A percentile compares a stretch with the other conserved stretches of the same genome.
Evolutionary conservation across 2,329 filamentous ascomycete species (phyloP).

Genomic region (Neospermospora avenae): DNA sequence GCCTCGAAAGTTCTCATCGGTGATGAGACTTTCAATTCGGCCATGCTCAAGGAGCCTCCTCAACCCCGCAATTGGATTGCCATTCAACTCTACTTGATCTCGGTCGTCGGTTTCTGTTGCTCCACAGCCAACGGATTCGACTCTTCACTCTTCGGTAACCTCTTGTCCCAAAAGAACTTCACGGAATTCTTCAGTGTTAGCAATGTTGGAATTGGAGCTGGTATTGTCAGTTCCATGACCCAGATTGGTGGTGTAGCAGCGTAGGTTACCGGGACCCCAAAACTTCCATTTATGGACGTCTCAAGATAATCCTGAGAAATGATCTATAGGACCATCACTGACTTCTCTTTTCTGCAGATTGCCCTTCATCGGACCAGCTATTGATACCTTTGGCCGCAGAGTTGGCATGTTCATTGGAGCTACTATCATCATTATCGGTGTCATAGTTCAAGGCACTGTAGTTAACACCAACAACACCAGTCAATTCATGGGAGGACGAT

Average conservation of each 20-base stretch:
- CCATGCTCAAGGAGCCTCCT: slow-evolving; percentile 49
- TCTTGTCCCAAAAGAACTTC: slow-evolving; percentile 42
- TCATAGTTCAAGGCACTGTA: slow-evolving; percentile 41
- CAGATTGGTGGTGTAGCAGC: slow-evolving; percentile 48
- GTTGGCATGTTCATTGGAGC: slow-evolving; percentile 45
- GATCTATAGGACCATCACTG: too few species aligned
- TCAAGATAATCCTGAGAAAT: too few species aligned
- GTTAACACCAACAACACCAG: slow-evolving; percentile 32
- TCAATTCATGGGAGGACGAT: slow-evolving; percentile 52
- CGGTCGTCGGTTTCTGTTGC: slow-evolving; percentile 45
- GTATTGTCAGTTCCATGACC: slow-evolving; percentile 49
- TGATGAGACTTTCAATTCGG: slow-evolving; percentile 33
- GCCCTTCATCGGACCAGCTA: slow-evolving; percentile 44
- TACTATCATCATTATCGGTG: slow-evolving; percentile 42
- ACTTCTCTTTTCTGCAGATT: too few species aligned
- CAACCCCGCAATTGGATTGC: slow-evolving; percentile 38
- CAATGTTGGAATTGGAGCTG: slow-evolving; percentile 45
- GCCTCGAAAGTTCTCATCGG: slow-evolving; percentile 33
- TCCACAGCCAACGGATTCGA: slow-evolving; percentile 51
- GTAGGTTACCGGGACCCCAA: too few species aligned
- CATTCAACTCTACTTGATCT: slow-evolving; percentile 42
- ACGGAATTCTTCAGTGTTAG: slow-evolving; percentile 38
- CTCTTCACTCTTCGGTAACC: slow-evolving; percentile 46
- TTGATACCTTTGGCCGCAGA: slow-evolving; percentile 46
- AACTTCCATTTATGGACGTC: too few species aligned